Evolutionary conservation across 108 stramenopile genomes (phyloP).

Genomic region (Cyclostephanos tholiformis): DNA sequence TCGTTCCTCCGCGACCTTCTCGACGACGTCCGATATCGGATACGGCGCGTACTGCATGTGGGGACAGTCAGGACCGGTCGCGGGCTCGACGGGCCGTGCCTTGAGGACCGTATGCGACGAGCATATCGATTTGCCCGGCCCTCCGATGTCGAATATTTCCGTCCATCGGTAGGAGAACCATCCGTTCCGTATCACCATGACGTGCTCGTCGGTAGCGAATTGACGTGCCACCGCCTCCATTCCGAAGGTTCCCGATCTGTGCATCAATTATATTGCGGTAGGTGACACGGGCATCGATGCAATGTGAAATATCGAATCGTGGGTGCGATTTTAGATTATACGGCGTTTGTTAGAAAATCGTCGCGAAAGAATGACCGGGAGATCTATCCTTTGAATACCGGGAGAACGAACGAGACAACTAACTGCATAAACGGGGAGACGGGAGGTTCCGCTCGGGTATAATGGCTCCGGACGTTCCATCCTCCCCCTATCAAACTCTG

Average conservation of each 20-base stretch:
- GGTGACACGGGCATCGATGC: not conserved
- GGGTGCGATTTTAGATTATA: not conserved
- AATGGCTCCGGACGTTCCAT: no score
- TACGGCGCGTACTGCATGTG: conserved; percentile 78
- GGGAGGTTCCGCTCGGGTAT: no score
- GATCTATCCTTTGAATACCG: no score
- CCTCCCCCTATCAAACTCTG: not conserved
- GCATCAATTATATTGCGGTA: not conserved
- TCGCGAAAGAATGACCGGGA: no score
- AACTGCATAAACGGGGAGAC: no score
- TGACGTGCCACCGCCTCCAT: conserved; percentile 93
- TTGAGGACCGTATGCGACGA: conserved; percentile 85
- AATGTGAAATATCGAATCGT: conserved; percentile 1
- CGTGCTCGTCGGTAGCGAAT: conserved; percentile 89
- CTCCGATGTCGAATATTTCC: conserved; percentile 92
- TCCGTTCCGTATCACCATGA: conserved; percentile 92
- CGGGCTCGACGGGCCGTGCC: conserved; percentile 59
- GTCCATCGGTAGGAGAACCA: conserved; percentile 95
- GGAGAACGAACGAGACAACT: no score
- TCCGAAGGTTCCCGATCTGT: conserved; percentile 83
- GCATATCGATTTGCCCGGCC: conserved; percentile 53
- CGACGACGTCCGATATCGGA: conserved; percentile 87
- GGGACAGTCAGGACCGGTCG: conserved; percentile 36
- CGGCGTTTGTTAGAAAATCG: no score
- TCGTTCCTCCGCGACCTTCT: conserved; percentile 75